Evolutionary conservation across 805 yeast genomes (phyloP).

Genomic region (Priceomyces haplophilus): DNA sequence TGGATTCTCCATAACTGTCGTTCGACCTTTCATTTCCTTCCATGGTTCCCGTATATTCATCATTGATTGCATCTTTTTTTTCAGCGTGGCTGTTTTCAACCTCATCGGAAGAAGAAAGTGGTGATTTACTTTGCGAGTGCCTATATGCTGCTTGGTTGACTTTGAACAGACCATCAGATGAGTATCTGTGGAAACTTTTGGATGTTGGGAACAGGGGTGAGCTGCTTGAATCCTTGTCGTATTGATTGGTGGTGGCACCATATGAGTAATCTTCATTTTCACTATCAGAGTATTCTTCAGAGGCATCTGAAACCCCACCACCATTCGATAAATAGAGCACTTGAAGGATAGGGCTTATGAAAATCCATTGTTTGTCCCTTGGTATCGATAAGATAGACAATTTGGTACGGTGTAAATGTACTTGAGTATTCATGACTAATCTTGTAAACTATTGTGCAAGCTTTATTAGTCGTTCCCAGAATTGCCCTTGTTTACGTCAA

Average conservation of each 20-base stretch:
- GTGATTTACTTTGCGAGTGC: constrained; percentile 1
- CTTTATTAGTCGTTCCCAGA: too few relatives aligned
- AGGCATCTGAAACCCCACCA: constrained; percentile 11
- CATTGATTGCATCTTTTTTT: not conserved
- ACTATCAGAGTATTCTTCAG: constrained; percentile 11
- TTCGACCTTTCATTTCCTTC: constrained; percentile 1
- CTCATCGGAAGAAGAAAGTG: constrained; percentile 5
- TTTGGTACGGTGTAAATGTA: constrained; percentile 44
- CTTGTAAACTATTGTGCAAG: not conserved
- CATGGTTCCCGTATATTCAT: constrained; percentile 3
- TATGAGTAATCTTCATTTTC: constrained; percentile 4
- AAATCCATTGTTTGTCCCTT: constrained; percentile 50
- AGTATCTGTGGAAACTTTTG: not conserved
- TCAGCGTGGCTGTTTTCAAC: constrained; percentile 1
- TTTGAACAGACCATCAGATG: not conserved
- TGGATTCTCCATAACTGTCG: constrained; percentile 7
- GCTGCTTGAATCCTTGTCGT: constrained; percentile 2
- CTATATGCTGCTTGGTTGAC: not conserved
- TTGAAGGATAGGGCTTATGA: constrained; percentile 48
- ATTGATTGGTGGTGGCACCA: constrained; percentile 3
- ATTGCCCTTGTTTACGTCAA: too few relatives aligned
- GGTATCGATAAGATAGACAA: constrained; percentile 54
- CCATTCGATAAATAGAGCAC: constrained; percentile 39
- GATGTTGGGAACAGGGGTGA: not conserved
- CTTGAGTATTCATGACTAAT: constrained; percentile 40